Conservation (phyloP, 139 green algal species). For the Micractinium sp. region DNA sequence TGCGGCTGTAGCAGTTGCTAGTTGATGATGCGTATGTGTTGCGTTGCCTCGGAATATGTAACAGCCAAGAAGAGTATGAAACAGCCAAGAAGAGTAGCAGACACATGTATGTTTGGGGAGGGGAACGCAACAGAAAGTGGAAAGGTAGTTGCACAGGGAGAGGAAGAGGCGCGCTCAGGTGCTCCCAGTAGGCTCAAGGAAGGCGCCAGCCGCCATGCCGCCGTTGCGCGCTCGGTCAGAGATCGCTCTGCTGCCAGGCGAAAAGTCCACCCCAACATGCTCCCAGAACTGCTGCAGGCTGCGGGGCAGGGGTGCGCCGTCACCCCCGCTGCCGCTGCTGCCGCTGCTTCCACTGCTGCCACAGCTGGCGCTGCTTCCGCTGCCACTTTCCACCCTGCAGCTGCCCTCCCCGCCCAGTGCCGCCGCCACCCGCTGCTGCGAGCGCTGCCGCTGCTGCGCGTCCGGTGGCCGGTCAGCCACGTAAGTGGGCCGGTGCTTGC, state of each 20-base stretch:
- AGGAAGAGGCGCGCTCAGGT: too few species aligned
- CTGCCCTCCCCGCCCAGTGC: background rate
- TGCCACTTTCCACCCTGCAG: background rate
- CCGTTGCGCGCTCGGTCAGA: background rate
- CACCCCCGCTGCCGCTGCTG: slow-evolving; percentile 6
- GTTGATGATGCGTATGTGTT: background rate
- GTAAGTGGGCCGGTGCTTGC: slow-evolving; percentile 41
- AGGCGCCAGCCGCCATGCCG: background rate
- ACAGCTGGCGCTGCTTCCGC: background rate
- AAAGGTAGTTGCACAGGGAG: background rate
- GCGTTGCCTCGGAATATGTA: too few species aligned
- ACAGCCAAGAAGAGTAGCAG: too few species aligned
- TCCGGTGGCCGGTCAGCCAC: slow-evolving; percentile 34
- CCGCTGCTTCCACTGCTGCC: background rate
- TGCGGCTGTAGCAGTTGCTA: background rate
- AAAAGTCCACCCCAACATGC: slow-evolving; percentile 47
- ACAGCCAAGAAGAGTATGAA: too few species aligned
- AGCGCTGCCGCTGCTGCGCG: background rate
- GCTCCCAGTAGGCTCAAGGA: background rate
- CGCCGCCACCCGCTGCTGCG: slow-evolving; percentile 13
- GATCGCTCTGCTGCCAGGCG: background rate
- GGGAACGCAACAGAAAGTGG: background rate
- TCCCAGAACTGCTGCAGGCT: slow-evolving; percentile 44
- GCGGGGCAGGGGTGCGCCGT: background rate
- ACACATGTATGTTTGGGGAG: background rate